Percentiles rank a stretch among this genome's conserved stretches.
Evolutionary conservation across 306 rosid genomes (phyloP).

Genomic region (Alnus rubra): DNA sequence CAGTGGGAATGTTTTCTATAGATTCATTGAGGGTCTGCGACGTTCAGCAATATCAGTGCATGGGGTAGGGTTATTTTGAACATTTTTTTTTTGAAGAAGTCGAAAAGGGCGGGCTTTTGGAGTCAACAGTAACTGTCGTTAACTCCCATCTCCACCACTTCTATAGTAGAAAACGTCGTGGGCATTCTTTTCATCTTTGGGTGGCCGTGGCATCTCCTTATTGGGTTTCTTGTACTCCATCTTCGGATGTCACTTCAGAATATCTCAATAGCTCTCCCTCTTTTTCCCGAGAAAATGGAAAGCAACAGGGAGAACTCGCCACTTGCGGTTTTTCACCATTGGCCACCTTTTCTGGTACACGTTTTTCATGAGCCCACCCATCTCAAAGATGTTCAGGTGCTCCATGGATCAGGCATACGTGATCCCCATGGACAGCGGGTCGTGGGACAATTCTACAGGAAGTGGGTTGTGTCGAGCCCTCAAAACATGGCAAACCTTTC

Average conservation of each 20-base stretch:
- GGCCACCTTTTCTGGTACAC: not conserved
- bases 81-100: not conserved
- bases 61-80: not conserved
- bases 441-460: not conserved
- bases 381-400: not conserved
- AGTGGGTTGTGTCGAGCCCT: not conserved
- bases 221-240: not conserved
- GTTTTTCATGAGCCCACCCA: not conserved
- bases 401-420: not conserved
- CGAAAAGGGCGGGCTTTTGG: conserved; percentile 17
- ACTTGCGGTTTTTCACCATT: not conserved
- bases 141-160: conserved; percentile 28
- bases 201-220: conserved; percentile 9
- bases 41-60: not conserved
- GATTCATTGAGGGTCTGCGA: not conserved
- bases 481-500: not conserved
- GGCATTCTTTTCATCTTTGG: not conserved
- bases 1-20: not conserved
- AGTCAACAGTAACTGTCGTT: conserved; percentile 20
- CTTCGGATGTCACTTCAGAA: no score
- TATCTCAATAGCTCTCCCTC: not conserved
- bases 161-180: not conserved
- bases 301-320: not conserved
- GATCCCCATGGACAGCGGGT: not conserved
- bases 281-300: not conserved